A percentile compares a stretch with the other conserved stretches of the same genome.
These are phyloP conservation scores for Apophysomyces ossiformis DNA, from an alignment of 371 early-diverging fungal species.

Conservation along the genomic window DNA sequence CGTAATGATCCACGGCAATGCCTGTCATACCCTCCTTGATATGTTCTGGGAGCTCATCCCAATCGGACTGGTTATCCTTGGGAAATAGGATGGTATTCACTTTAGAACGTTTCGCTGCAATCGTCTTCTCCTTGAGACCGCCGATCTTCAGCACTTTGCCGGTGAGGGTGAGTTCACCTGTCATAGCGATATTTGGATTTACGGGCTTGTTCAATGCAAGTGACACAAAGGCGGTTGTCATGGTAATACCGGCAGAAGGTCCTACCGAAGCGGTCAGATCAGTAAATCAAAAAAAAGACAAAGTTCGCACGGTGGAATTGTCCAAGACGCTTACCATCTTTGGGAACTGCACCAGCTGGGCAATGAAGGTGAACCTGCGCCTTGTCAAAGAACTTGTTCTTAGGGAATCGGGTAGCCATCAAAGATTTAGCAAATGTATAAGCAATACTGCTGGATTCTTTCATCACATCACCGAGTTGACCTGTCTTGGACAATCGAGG, in stretches of 20 bases:
- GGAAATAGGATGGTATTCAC: conserved; percentile 91
- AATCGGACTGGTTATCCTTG: conserved; percentile 86
- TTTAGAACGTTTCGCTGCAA: conserved; percentile 96
- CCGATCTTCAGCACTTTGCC: conserved; percentile 97
- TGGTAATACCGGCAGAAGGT: conserved; percentile 95
- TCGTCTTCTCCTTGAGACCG: conserved; percentile 96
- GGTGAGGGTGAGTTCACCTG: conserved; percentile 96
- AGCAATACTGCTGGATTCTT: conserved; percentile 95
- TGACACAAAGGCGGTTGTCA: conserved; percentile 93
- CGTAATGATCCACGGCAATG: conserved; percentile 84
- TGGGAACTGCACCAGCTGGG: conserved; percentile 97
- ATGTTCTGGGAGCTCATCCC: conserved; percentile 93
- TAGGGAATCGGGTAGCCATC: conserved; percentile 73
- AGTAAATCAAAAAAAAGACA: neutral
- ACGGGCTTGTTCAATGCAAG: conserved; percentile 83
- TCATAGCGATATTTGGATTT: conserved; percentile 90
- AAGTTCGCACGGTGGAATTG: neutral
- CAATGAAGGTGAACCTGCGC: conserved; percentile 94
- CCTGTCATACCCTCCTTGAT: conserved; percentile 90
- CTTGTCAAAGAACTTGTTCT: conserved; percentile 89
- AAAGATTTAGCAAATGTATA: conserved; percentile 91
- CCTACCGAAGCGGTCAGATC: conserved; percentile 45
- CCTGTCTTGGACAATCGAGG: conserved; percentile 85
- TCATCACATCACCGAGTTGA: conserved; percentile 98
- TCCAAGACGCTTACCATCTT: conserved; percentile 74